Evolutionary conservation across 1,284 basidiomycete genomes (phyloP), one percentile per base, ranked within the genome.

Genomic region (Coniophora puteana): DNA sequence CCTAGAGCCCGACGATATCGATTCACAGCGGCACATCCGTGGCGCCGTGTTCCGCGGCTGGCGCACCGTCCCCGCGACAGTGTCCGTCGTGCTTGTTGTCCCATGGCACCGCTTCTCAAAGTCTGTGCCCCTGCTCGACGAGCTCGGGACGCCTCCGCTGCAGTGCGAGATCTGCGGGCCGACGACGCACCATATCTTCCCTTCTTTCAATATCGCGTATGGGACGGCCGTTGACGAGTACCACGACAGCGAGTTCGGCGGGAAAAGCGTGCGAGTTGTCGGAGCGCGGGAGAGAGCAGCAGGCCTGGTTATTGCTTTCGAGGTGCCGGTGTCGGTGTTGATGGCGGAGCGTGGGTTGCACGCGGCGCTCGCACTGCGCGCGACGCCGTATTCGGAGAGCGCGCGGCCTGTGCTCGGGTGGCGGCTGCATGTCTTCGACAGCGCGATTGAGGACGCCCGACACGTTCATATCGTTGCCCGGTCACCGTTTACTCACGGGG

Each of bases 301-400:
- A 3, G 46, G 62, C 3, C 44, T 74, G 26, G 53, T 75, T 14
- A 52, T 67, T 13, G 67, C 60, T 13, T 69, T 71, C 37, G 54
- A 59, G 26, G 46, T 59, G 14, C 61, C 69, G 2, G 59, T 69
- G 0, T 61, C 54, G 44, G 48, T 59, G 8, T 48, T 75, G 22
- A 45, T 55, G n/a, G 14, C 45, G 3, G 51, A 52, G 4, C 41
- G 45, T 25, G 30, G 47, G 1, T 36, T 46, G 7, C 48, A 40
- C 4, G 46, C 72, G 16, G 50, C 53, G 20, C 45, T 71, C 21
- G 44, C 51, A 21, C 45, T 67, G 11, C 55, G 61, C 26, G 47
- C 51, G 27, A 63, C 58, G 11, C 58, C 57, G n/a, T n/a, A n/a
- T n/a, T n/a, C n/a, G n/a, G n/a, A n/a, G n/a, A n/a, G n/a, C n/a